These are phyloP conservation scores for Albophoma yamanashiensis DNA, from an alignment of 2,329 filamentous ascomycete genomes.

Conservation along the genomic window DNA sequence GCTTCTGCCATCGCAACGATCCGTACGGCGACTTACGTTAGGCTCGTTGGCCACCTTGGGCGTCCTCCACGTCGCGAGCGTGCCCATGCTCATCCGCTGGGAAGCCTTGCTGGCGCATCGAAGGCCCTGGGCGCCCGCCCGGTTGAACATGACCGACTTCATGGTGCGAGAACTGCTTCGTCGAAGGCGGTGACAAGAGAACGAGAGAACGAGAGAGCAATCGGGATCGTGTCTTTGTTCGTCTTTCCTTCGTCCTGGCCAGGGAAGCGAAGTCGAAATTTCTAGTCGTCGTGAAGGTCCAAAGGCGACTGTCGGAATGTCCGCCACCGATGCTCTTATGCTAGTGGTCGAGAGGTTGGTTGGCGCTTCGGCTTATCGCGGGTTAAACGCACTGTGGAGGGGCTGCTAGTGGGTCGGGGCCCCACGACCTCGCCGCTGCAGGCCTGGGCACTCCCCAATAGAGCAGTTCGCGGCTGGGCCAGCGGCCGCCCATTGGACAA, in stretches of 20 bases:
- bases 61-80: conserved; percentile 76
- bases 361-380: conserved; percentile 1
- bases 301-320: background rate
- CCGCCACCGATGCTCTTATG: background rate
- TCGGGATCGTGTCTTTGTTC: background rate
- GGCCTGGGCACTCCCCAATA: background rate
- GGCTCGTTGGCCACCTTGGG: conserved; percentile 85
- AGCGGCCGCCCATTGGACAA: conserved; percentile 2
- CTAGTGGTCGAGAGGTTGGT: background rate
- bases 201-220: background rate
- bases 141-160: conserved; percentile 22
- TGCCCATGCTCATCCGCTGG: conserved; percentile 31
- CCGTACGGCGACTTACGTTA: conserved; percentile 56
- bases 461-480: background rate
- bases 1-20: background rate
- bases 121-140: conserved; percentile 20
- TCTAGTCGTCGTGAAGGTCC: background rate
- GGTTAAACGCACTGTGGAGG: background rate
- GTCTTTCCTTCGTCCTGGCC: background rate
- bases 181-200: background rate
- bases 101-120: conserved; percentile 16
- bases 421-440: conserved; percentile 1
- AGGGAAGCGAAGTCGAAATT: background rate
- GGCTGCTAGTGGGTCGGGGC: background rate
- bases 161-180: conserved; percentile 9